phyloP scores from a whole-genome alignment of 1,284 basidiomycete species.

The Naganishia albida region DNA sequence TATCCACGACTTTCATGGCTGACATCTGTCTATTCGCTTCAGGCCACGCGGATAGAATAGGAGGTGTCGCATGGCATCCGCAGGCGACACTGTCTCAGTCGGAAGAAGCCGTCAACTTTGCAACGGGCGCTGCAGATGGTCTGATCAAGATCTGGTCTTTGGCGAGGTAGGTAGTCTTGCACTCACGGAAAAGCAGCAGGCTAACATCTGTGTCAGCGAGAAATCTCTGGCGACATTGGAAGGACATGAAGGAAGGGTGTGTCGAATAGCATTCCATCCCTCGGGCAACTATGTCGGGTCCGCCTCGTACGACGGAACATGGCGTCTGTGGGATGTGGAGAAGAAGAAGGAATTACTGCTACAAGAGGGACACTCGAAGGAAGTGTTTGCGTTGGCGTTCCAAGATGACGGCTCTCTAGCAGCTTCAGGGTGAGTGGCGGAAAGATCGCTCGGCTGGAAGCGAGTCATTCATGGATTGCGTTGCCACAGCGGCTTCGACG shows the following conservation, averaged over 20 bases:
- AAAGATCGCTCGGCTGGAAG: not conserved
- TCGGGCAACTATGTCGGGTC: constrained; percentile 89
- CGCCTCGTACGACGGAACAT: constrained; percentile 97
- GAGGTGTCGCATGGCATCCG: constrained; percentile 97
- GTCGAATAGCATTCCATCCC: constrained; percentile 93
- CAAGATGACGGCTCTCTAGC: constrained; percentile 91
- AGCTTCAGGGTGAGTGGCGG: constrained; percentile 74
- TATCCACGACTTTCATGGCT: not conserved
- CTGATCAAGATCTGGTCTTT: constrained; percentile 87
- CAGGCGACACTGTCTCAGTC: constrained; percentile 79
- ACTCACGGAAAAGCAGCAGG: not conserved
- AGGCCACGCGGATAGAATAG: constrained; percentile 88
- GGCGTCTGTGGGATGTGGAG: constrained; percentile 92
- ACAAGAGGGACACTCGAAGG: constrained; percentile 97
- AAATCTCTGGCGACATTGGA: constrained; percentile 75
- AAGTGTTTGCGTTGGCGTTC: constrained; percentile 92
- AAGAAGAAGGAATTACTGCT: constrained; percentile 77
- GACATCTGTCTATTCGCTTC: constrained; percentile 13
- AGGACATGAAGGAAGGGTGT: constrained; percentile 88
- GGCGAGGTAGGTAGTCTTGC: constrained; percentile 61
- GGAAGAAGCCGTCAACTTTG: constrained; percentile 74
- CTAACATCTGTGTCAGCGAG: constrained; percentile 58
- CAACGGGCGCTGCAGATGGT: constrained; percentile 85
- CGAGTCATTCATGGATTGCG: not conserved
- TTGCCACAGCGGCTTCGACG: constrained; percentile 78